Conservation (phyloP, 75 land plant species). For the Azolla pinnata region DNA sequence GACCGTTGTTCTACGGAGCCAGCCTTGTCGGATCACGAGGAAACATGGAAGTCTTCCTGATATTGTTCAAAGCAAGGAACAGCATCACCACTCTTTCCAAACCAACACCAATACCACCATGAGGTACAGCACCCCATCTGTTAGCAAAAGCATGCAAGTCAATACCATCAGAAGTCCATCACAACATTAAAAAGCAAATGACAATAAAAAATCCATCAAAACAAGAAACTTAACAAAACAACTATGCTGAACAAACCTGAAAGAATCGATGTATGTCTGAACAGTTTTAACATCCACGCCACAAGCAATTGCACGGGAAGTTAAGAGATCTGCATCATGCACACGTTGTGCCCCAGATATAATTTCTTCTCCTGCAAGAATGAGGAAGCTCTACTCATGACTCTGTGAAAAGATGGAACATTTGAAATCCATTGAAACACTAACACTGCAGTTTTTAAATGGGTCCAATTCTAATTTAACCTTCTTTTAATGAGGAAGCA, state of each 20-base stretch:
- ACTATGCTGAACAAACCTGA: too few species aligned
- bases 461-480: too few species aligned
- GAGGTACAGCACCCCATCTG: slow-evolving; percentile 79
- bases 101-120: slow-evolving; percentile 84
- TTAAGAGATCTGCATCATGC: slow-evolving; percentile 57
- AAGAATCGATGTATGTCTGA: slow-evolving; percentile 78
- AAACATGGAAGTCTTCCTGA: slow-evolving; percentile 64
- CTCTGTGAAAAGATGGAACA: too few species aligned
- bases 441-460: too few species aligned
- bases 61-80: slow-evolving; percentile 64
- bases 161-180: too few species aligned
- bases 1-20: slow-evolving; percentile 45
- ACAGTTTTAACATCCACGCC: slow-evolving; percentile 72
- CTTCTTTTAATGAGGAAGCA: too few species aligned
- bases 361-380: slow-evolving; percentile 72
- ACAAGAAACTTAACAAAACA: too few species aligned
- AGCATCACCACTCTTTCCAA: slow-evolving; percentile 83
- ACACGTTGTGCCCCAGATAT: slow-evolving; percentile 90
- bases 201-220: too few species aligned
- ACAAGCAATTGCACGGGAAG: slow-evolving; percentile 43
- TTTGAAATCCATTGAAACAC: too few species aligned
- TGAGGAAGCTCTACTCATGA: too few species aligned
- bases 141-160: too few species aligned
- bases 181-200: too few species aligned
- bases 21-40: slow-evolving; percentile 77